Base-by-base conservation (phyloP, 2,329 filamentous ascomycete genomes). In the Talaromyces funiculosus region DNA sequence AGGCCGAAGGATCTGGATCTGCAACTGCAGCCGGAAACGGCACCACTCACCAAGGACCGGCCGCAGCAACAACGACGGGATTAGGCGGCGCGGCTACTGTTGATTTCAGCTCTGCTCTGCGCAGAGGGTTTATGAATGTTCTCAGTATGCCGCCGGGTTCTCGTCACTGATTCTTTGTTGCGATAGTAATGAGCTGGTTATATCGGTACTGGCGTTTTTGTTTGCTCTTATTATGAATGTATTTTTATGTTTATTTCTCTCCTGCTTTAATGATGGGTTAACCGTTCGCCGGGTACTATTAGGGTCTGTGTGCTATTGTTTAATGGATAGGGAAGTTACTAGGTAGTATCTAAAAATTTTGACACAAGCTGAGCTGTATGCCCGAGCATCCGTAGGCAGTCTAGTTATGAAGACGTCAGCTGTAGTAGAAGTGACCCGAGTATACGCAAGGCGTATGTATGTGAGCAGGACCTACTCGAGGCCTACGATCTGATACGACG, bases 121-220 rank as follows among this genome's bases (percentile, higher is more conserved):
- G 61, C 3, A 40, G 49, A 53, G 61, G 61, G 4, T 62, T 62
- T 38, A 59, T 62, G 61, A 59, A 60, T 53, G 26, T 62, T 55
- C 53, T 62, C 33, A 60, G 56, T 57, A 18, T 55, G 40, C 26
- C 26, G 57, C 61, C 61, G 4, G 22, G 31, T 2, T 24, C 45
- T 37, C 59, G 59, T 38, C 45, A 47, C 9, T 61, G 24, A 37
- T 33, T 14, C n/a, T n/a, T 51, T 14, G 12, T 14, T n/a, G 24
- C 9, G n/a, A 49, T 3, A n/a, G n/a, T n/a, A n/a, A n/a, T n/a
- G n/a, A n/a, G 24, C 22, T 26, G 43, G 43, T 47, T 47, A 16
- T 20, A 8, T 45, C 22, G 42, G 42, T 26, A 22, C 8, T 24
- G 47, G 29, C 10, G 47, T 51, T 12, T 8, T 20, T 7, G 22